These are phyloP conservation scores for Ceratobasidium sp. DNA, from an alignment of 1,284 basidiomycete genomes.

Conservation along the genomic window DNA sequence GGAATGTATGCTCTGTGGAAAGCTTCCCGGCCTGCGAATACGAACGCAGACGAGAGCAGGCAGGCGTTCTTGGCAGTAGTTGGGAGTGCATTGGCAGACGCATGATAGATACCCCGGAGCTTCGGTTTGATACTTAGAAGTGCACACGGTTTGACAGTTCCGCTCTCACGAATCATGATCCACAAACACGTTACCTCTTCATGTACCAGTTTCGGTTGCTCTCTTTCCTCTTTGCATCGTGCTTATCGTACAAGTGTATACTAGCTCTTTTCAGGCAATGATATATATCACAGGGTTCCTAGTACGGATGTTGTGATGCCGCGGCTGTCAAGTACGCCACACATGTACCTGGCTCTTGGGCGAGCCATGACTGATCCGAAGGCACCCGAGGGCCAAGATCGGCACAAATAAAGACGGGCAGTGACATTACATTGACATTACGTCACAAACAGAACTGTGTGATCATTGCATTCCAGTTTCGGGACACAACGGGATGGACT, in stretches of 20 bases:
- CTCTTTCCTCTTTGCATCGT: not conserved
- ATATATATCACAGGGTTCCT: constrained; percentile 2
- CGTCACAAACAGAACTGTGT: not conserved
- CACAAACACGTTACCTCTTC: not conserved
- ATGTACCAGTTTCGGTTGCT: not conserved
- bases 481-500: no score
- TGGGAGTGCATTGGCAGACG: constrained; percentile 9
- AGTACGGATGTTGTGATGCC: not conserved
- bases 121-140: not conserved
- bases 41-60: constrained; percentile 20
- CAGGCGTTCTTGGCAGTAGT: constrained; percentile 25
- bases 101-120: not conserved
- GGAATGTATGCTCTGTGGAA: constrained; percentile 36
- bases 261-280: not conserved
- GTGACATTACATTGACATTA: not conserved
- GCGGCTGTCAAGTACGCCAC: not conserved
- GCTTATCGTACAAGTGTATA: constrained; percentile 4
- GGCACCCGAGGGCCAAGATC: constrained; percentile 8
- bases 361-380: constrained; percentile 7
- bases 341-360: not conserved
- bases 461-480: no score
- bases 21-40: not conserved
- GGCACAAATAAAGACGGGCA: not conserved
- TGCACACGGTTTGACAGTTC: not conserved
- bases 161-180: not conserved